phyloP scores from a whole-genome alignment of 345 rosid species.

The Arabidopsis arenosa region DNA sequence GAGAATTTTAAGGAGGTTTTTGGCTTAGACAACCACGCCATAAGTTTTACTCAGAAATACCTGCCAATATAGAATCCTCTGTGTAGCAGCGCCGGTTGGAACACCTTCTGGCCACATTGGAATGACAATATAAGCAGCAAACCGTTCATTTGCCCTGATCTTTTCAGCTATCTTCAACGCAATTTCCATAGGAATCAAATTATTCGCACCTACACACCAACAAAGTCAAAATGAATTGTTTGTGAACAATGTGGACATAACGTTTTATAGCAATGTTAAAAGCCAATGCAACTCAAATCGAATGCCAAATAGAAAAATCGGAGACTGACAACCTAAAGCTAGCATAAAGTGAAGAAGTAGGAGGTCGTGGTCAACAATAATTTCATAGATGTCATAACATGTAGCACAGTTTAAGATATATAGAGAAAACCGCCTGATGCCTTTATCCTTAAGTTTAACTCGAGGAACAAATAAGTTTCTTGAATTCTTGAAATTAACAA shows the following conservation, averaged over 20 bases:
- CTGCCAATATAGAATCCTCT: constrained; percentile 92
- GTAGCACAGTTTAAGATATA: not conserved
- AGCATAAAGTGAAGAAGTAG: constrained; percentile 3
- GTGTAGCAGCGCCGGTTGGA: constrained; percentile 62
- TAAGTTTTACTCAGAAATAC: constrained; percentile 43
- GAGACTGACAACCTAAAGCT: constrained; percentile 8
- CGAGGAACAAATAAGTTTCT: not conserved
- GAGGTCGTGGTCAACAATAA: constrained; percentile 2
- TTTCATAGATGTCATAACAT: constrained; percentile 7
- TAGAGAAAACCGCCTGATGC: constrained; percentile 8
- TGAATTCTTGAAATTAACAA: constrained; percentile 18
- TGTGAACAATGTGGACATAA: too few species aligned
- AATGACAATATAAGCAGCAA: constrained; percentile 83
- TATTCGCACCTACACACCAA: constrained; percentile 74
- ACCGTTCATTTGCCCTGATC: constrained; percentile 80
- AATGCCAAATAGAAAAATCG: not conserved
- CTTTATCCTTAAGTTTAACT: not conserved
- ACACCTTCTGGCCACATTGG: constrained; percentile 99
- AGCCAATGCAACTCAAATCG: constrained; percentile 4
- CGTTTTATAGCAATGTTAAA: constrained; percentile 14
- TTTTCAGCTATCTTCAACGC: constrained; percentile 88
- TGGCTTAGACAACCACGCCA: not conserved
- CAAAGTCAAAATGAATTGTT: too few species aligned
- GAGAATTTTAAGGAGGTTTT: not conserved
- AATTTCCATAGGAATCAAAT: constrained; percentile 89